Conservation (phyloP, 2,329 filamentous ascomycete genomes). For the Sphaerulina musiva region DNA sequence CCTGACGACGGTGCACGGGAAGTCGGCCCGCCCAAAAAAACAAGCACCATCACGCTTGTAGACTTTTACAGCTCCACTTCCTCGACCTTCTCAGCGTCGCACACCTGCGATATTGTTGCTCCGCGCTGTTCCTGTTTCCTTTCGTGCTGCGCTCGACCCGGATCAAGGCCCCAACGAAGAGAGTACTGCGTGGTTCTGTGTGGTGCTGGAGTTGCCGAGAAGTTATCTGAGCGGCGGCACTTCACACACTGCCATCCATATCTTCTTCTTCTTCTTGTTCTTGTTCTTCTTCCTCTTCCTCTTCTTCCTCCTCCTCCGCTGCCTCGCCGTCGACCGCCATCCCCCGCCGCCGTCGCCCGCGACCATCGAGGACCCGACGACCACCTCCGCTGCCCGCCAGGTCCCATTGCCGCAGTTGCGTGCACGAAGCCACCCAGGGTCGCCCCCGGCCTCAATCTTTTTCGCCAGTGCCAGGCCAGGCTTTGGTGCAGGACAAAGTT, state of each 20-base stretch:
- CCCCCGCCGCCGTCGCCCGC: neutral
- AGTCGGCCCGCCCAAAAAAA: neutral
- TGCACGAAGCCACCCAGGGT: neutral
- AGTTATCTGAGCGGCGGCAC: neutral
- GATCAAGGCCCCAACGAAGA: neutral
- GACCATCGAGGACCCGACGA: neutral
- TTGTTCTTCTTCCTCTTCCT: too few relatives aligned
- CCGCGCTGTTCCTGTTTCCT: neutral
- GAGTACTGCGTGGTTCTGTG: neutral
- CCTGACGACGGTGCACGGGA: neutral
- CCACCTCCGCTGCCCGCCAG: neutral
- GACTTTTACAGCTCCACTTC: neutral
- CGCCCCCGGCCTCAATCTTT: slow-evolving; percentile 2
- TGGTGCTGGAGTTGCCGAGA: too few relatives aligned
- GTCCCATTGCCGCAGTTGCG: neutral
- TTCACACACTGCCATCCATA: neutral
- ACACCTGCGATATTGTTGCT: neutral
- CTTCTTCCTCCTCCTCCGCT: too few relatives aligned
- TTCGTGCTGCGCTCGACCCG: neutral
- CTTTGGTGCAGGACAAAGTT: slow-evolving; percentile 4
- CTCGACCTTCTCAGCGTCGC: neutral
- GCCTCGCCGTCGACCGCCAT: too few relatives aligned
- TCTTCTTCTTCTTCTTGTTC: too few relatives aligned
- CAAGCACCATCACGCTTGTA: neutral
- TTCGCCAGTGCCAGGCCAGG: slow-evolving; percentile 5